These are phyloP conservation scores for Galerina sulciceps DNA, from an alignment of 768 basidiomycete species.

Conservation along the genomic window DNA sequence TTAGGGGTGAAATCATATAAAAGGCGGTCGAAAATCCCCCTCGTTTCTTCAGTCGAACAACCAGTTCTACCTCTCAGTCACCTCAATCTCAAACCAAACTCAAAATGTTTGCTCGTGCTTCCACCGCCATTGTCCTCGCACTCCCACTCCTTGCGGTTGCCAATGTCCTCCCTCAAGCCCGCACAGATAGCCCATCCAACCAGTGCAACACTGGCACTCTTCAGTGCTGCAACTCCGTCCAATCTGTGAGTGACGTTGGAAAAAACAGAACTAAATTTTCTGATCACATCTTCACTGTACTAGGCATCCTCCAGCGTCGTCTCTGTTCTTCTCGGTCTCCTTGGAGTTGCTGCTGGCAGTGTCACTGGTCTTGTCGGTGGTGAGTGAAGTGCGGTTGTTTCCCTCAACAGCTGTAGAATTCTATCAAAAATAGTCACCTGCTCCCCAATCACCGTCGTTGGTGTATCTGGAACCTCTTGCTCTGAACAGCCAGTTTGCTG, in stretches of 20 bases:
- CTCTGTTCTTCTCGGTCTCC: slow-evolving; percentile 25
- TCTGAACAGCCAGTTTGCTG: slow-evolving; percentile 34
- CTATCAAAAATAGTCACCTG: slow-evolving; percentile 24
- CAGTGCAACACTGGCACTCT: slow-evolving; percentile 32
- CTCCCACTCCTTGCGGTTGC: slow-evolving; percentile 27
- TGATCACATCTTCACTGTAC: background rate
- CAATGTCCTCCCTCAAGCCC: slow-evolving; percentile 14
- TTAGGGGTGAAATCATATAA: slow-evolving; percentile 4
- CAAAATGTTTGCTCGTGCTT: slow-evolving; percentile 25
- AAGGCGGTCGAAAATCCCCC: background rate
- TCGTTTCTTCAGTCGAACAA: slow-evolving; percentile 8
- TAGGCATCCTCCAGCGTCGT: slow-evolving; percentile 18
- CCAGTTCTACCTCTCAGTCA: slow-evolving; percentile 7
- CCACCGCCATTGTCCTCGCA: slow-evolving; percentile 21
- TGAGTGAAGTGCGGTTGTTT: background rate
- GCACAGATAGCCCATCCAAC: slow-evolving; percentile 14
- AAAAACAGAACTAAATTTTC: background rate
- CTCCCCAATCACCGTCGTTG: slow-evolving; percentile 33
- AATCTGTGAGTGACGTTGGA: slow-evolving; percentile 16
- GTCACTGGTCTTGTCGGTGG: slow-evolving; percentile 22
- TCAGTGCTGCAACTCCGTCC: slow-evolving; percentile 29
- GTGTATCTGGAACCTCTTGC: slow-evolving; percentile 26
- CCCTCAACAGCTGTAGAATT: slow-evolving; percentile 1
- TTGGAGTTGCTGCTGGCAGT: slow-evolving; percentile 25
- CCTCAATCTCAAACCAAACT: slow-evolving; percentile 4